Percentiles rank a stretch among this genome's conserved stretches.
Conservation (phyloP, 2,329 filamentous ascomycete species). For the Aspergillus tamarii region DNA sequence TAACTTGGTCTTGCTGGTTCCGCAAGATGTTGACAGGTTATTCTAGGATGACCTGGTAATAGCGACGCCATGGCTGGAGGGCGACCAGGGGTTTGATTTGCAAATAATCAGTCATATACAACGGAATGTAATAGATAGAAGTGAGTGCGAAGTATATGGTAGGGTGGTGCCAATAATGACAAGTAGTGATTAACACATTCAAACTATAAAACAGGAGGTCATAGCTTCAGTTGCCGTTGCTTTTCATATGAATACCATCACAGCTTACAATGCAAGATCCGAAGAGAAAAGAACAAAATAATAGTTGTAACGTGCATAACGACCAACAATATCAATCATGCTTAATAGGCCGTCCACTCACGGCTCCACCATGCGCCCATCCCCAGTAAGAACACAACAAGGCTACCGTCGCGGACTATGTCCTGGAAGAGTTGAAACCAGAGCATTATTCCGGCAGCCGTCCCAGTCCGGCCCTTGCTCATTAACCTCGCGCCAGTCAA, state of each 20-base stretch:
- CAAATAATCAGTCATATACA: not conserved
- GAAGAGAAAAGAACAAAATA: not conserved
- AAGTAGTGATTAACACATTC: not conserved
- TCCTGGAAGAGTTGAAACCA: slow-evolving; percentile 44
- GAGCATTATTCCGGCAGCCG: slow-evolving; percentile 32
- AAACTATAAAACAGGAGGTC: not conserved
- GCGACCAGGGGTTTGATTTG: not conserved
- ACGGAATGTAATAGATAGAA: not conserved
- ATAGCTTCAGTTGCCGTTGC: not conserved
- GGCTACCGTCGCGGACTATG: slow-evolving; percentile 47
- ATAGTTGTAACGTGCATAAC: not conserved
- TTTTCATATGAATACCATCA: not conserved
- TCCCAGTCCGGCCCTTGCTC: slow-evolving; percentile 28
- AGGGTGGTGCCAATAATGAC: not conserved
- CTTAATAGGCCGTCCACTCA: slow-evolving; percentile 30
- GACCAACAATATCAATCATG: not conserved
- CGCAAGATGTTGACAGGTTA: no score
- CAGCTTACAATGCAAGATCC: slow-evolving; percentile 2
- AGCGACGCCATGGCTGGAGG: no score
- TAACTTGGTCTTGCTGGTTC: not conserved
- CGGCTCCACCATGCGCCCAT: slow-evolving; percentile 45
- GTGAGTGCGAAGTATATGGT: not conserved
- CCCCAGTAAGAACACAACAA: slow-evolving; percentile 50
- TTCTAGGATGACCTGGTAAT: not conserved
- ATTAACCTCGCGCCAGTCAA: slow-evolving; percentile 43